phyloP scores from a whole-genome alignment of 2,329 filamentous ascomycete genomes.

The Fusarium sp. region DNA sequence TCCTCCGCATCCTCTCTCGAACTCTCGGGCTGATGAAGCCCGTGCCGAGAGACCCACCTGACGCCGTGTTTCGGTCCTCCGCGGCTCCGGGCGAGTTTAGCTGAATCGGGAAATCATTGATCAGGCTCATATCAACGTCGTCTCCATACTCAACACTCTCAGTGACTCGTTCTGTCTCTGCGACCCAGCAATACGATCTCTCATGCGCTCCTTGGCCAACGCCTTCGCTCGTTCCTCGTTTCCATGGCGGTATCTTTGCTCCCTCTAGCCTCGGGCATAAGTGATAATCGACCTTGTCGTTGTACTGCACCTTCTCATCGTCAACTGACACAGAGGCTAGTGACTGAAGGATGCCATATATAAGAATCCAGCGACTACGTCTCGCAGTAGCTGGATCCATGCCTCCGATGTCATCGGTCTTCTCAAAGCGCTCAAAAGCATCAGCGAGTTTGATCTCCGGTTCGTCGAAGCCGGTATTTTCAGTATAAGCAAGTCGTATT shows the following conservation, averaged over 20 bases:
- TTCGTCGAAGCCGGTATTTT: slow-evolving; percentile 66
- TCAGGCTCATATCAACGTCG: slow-evolving; percentile 7
- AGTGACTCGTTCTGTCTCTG: slow-evolving; percentile 43
- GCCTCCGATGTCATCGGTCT: slow-evolving; percentile 58
- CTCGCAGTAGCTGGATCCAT: slow-evolving; percentile 64
- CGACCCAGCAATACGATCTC: slow-evolving; percentile 62
- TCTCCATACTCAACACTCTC: slow-evolving; percentile 5
- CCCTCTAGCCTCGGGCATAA: slow-evolving; percentile 59
- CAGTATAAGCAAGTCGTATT: slow-evolving; percentile 65
- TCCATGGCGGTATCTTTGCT: slow-evolving; percentile 61
- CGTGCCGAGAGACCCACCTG: slow-evolving; percentile 12
- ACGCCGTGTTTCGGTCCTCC: slow-evolving; percentile 10
- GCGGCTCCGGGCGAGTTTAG: slow-evolving; percentile 6
- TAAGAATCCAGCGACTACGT: slow-evolving; percentile 66
- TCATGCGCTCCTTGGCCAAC: slow-evolving; percentile 55
- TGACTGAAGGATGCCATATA: slow-evolving; percentile 68
- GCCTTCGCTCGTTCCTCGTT: slow-evolving; percentile 28
- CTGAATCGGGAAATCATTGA: slow-evolving; percentile 15
- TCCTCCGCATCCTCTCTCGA: background rate
- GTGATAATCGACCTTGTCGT: slow-evolving; percentile 63
- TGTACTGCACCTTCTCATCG: slow-evolving; percentile 60
- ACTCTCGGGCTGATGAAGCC: slow-evolving; percentile 6
- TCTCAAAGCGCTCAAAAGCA: slow-evolving; percentile 64
- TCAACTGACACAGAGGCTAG: slow-evolving; percentile 68
- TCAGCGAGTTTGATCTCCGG: slow-evolving; percentile 65